phyloP scores from a whole-genome alignment of 257 asterid genomes.

The Plantago major region DNA sequence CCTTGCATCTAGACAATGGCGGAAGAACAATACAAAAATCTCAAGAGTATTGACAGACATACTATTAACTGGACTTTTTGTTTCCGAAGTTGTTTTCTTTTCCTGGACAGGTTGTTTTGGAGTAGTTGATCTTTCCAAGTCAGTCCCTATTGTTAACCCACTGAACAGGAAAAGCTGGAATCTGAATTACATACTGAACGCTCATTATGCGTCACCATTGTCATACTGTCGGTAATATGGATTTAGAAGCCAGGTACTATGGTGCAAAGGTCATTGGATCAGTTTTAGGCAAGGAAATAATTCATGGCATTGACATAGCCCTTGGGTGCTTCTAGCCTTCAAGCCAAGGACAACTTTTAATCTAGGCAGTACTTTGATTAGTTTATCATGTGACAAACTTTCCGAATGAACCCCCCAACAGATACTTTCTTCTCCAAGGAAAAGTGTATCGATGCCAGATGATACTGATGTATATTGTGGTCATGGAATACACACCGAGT shows the following conservation, averaged over 20 bases:
- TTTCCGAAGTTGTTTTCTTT: too few relatives aligned
- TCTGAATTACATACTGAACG: slow-evolving; percentile 80
- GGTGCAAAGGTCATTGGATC: slow-evolving; percentile 99
- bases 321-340: slow-evolving; percentile 85
- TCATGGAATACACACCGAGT: slow-evolving; percentile 91
- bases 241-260: slow-evolving; percentile 79
- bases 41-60: too few relatives aligned
- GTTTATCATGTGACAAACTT: slow-evolving; percentile 93
- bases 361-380: slow-evolving; percentile 91
- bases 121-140: slow-evolving; percentile 97
- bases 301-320: slow-evolving; percentile 92
- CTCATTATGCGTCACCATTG: slow-evolving; percentile 94
- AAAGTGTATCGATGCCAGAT: slow-evolving; percentile 72
- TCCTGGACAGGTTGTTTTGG: too few relatives aligned
- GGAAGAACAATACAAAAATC: too few relatives aligned
- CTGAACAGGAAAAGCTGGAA: slow-evolving; percentile 69
- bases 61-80: too few relatives aligned
- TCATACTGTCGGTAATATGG: slow-evolving; percentile 94
- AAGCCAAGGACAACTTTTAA: slow-evolving; percentile 74
- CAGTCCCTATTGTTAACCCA: slow-evolving; percentile 71
- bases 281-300: slow-evolving; percentile 67
- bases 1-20: too few relatives aligned
- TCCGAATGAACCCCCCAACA: slow-evolving; percentile 85
- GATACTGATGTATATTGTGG: slow-evolving; percentile 83
- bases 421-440: slow-evolving; percentile 76